Conservation (phyloP, 495 filamentous ascomycete genomes). For the Neurospora sp. region DNA sequence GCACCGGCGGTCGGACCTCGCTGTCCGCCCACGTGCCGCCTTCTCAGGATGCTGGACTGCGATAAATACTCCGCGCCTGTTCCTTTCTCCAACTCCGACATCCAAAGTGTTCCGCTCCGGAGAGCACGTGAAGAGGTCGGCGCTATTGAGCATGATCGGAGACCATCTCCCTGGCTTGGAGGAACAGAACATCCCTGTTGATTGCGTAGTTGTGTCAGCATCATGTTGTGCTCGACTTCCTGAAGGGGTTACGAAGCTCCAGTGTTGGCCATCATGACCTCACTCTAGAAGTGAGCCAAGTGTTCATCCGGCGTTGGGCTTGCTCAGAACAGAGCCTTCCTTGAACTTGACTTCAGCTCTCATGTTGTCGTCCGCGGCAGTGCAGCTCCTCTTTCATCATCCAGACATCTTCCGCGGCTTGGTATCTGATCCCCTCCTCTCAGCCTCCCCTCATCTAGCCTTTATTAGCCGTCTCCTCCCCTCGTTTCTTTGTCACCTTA, state of each 20-base stretch:
- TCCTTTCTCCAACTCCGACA: not conserved
- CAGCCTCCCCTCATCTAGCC: not conserved
- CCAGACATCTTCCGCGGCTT: not conserved
- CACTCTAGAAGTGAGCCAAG: not conserved
- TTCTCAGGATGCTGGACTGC: not conserved
- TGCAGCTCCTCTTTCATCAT: not conserved
- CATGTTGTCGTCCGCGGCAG: not conserved
- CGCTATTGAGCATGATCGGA: not conserved
- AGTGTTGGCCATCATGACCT: not conserved
- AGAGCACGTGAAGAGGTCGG: not conserved
- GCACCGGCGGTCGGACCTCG: not conserved
- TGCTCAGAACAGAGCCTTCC: not conserved
- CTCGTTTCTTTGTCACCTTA: not conserved
- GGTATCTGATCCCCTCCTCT: not conserved
- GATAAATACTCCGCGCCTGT: not conserved
- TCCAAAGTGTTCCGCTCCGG: not conserved
- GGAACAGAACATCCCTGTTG: not conserved
- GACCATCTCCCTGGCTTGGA: not conserved
- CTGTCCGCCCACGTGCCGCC: no score
- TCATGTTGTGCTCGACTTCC: not conserved
- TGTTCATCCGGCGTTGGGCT: not conserved
- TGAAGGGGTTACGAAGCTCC: not conserved
- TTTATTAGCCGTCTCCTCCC: not conserved
- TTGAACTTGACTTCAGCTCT: not conserved
- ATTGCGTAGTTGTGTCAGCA: not conserved